Percentiles rank a stretch among this genome's conserved stretches.
phyloP scores from a whole-genome alignment of 495 filamentous ascomycete species.

The Penicillium herquei region DNA sequence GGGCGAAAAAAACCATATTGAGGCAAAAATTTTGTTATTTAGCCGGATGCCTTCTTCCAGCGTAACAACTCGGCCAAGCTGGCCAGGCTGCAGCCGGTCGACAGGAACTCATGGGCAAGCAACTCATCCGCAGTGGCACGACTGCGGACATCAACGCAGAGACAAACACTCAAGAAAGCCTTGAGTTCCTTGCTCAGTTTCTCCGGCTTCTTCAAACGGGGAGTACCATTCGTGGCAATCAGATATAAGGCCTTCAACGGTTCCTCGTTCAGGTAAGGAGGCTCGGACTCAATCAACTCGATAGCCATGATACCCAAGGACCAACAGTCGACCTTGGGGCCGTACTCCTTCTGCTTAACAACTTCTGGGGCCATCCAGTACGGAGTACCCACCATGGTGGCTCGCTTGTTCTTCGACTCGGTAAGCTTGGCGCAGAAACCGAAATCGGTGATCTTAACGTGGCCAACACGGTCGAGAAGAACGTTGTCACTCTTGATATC shows the following conservation, averaged over 20 bases:
- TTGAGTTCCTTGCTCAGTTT: constrained; percentile 96
- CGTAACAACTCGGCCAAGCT: constrained; percentile 83
- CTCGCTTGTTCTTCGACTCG: constrained; percentile 92
- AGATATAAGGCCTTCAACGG: constrained; percentile 93
- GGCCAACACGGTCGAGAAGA: constrained; percentile 84
- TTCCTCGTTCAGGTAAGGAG: constrained; percentile 96
- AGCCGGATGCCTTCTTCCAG: constrained; percentile 54
- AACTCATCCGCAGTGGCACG: constrained; percentile 88
- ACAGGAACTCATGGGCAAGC: constrained; percentile 76
- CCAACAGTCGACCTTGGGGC: constrained; percentile 98
- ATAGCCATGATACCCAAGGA: constrained; percentile 99
- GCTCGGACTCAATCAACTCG: constrained; percentile 99
- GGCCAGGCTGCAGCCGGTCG: constrained; percentile 62
- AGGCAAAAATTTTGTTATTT: constrained; percentile 3
- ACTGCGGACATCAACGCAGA: constrained; percentile 94
- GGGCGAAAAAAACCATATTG: too few relatives aligned
- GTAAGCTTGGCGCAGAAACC: constrained; percentile 99
- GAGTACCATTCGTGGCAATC: constrained; percentile 97
- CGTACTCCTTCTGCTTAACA: constrained; percentile 98
- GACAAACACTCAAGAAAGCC: constrained; percentile 89
- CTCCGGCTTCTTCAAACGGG: constrained; percentile 94
- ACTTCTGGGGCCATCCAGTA: constrained; percentile 99
- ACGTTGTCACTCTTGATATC: constrained; percentile 99
- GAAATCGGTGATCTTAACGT: constrained; percentile 99
- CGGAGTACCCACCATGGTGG: constrained; percentile 97